Evolutionary conservation across 2,329 filamentous ascomycete genomes (phyloP).

Genomic region (Leptoxyphium fumago): DNA sequence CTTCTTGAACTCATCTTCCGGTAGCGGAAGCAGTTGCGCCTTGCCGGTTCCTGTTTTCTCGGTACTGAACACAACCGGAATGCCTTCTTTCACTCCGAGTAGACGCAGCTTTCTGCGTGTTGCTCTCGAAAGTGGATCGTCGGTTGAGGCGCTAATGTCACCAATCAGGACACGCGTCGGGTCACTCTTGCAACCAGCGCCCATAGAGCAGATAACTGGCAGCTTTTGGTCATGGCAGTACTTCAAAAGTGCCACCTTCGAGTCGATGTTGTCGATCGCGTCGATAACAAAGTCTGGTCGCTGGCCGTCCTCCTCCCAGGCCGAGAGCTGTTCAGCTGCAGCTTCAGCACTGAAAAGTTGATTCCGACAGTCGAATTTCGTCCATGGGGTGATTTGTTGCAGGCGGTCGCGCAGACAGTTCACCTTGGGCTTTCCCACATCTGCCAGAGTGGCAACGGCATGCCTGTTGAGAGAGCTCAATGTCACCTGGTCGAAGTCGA

Average conservation of each 20-base stretch:
- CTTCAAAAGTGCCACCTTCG: slow-evolving; percentile 78
- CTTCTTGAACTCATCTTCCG: slow-evolving; percentile 77
- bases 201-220: slow-evolving; percentile 87
- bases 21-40: slow-evolving; percentile 70
- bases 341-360: slow-evolving; percentile 62
- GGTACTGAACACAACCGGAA: slow-evolving; percentile 83
- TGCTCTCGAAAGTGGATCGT: slow-evolving; percentile 75
- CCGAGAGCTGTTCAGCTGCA: slow-evolving; percentile 51
- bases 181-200: slow-evolving; percentile 83
- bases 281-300: slow-evolving; percentile 83
- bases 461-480: slow-evolving; percentile 91
- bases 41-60: slow-evolving; percentile 78
- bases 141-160: slow-evolving; percentile 75
- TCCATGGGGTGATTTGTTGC: slow-evolving; percentile 82
- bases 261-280: slow-evolving; percentile 96
- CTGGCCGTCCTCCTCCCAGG: slow-evolving; percentile 43
- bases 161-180: slow-evolving; percentile 75
- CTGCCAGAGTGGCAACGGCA: slow-evolving; percentile 81
- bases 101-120: slow-evolving; percentile 66
- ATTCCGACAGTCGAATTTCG: slow-evolving; percentile 70
- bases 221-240: slow-evolving; percentile 70
- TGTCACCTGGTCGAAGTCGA: slow-evolving; percentile 97
- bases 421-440: slow-evolving; percentile 88
- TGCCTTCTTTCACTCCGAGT: slow-evolving; percentile 65
- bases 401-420: slow-evolving; percentile 65